phyloP scores from a whole-genome alignment of 2,329 filamentous ascomycete genomes.

The Aspergillaceae sp. region DNA sequence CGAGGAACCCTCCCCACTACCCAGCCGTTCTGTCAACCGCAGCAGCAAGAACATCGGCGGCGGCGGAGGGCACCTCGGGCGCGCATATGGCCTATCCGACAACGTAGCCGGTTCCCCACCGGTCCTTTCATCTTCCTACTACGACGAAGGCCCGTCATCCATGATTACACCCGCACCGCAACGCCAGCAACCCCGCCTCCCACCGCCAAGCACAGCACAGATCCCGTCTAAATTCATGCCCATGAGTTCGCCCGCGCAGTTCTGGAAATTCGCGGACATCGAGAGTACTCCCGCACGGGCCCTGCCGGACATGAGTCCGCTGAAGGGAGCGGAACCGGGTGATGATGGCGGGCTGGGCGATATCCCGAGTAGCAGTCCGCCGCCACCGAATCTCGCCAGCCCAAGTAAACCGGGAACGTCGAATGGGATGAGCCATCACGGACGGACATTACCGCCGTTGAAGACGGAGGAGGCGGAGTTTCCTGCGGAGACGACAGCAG shows the following conservation, averaged over 20 bases:
- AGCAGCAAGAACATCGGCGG: slow-evolving; percentile 15
- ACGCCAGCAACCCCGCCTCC: slow-evolving; percentile 40
- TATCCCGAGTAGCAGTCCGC: slow-evolving; percentile 41
- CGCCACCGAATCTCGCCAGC: slow-evolving; percentile 37
- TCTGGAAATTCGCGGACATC: slow-evolving; percentile 43
- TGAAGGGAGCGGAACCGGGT: slow-evolving; percentile 34
- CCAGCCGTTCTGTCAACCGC: slow-evolving; percentile 23
- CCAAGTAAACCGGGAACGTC: slow-evolving; percentile 36
- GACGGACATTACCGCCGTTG: slow-evolving; percentile 23
- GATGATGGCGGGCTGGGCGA: slow-evolving; percentile 28
- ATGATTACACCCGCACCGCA: slow-evolving; percentile 43
- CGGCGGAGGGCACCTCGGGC: slow-evolving; percentile 17
- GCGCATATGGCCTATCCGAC: slow-evolving; percentile 34
- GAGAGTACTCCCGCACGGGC: slow-evolving; percentile 38
- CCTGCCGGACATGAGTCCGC: slow-evolving; percentile 38
- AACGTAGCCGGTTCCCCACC: slow-evolving; percentile 36
- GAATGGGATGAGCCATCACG: slow-evolving; percentile 19
- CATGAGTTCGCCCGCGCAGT: slow-evolving; percentile 43
- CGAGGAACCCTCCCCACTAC: slow-evolving; percentile 37
- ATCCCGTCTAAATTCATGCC: slow-evolving; percentile 45
- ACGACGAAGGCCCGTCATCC: slow-evolving; percentile 38
- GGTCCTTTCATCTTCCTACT: slow-evolving; percentile 41
- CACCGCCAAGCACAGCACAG: slow-evolving; percentile 42
- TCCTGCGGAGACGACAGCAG: background rate
- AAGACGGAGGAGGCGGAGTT: slow-evolving; percentile 20